Base-by-base conservation (phyloP, 306 rosid species). In the Datisca glomerata region DNA sequence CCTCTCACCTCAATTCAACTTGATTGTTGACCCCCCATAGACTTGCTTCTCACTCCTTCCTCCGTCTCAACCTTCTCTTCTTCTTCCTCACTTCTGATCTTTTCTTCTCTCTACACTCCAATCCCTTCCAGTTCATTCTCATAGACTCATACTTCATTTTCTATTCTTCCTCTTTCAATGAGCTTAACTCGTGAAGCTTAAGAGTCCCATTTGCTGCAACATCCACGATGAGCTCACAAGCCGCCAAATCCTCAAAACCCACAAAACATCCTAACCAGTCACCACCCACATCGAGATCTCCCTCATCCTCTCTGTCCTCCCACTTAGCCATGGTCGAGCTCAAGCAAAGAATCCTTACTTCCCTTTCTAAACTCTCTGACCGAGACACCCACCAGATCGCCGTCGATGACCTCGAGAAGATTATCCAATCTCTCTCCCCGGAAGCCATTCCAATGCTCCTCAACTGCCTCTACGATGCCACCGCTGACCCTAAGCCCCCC, bases 301-400 rank as follows among this genome's bases (percentile, higher is more conserved):
- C 93, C 4, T 40, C 51, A 1, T 54, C 77, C 2, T 84, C 93
- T 1, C 41, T 78, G 0, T 75, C 96, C 0, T 52, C 93, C 43
- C 98, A 89, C 51, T 70, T 80, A 0, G 93, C 84, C 24, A 84
- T 91, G 98, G 98, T 91, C 16, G 96, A 84, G 38, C 82, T 91
- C 19, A 91, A 91, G 64, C 96, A 85, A 18, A 57, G 81, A 38
- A 75, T 84, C 57, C 78, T 91, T 23, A 91, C 91, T 5, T 79
- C 98, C 0, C 76, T 91, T 27, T 75, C 94, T 0, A 91, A 91
- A 51, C 96, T 91, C 21, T 68, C 98, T 3, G 98, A 91, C 62
- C 57, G 98, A 14, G 98, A 91, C 76, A 91, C 96, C 1, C 70
- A 84, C 62, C 98, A 84, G 60, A 80, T 91, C 76, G 94, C 98